Percentiles rank a stretch among this genome's conserved stretches.
Evolutionary conservation across 2,329 filamentous ascomycete species (phyloP).

Genomic region (Aspergillus caelatus): DNA sequence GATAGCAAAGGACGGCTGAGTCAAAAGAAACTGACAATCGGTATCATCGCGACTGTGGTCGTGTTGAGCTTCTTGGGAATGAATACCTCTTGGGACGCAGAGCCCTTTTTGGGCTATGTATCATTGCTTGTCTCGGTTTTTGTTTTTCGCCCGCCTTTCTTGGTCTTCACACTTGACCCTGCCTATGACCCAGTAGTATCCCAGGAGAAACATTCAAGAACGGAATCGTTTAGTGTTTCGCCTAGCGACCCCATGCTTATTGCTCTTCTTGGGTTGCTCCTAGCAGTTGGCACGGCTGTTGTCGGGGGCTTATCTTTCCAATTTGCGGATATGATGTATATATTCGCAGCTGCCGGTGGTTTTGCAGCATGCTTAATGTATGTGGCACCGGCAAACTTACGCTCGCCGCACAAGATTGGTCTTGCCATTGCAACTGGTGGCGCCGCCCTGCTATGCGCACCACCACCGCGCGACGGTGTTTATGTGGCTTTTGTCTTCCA

Average conservation of each 20-base stretch:
- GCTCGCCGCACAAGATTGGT: slow-evolving; percentile 36
- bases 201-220: slow-evolving; percentile 18
- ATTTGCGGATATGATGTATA: slow-evolving; percentile 25
- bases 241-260: slow-evolving; percentile 32
- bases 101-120: slow-evolving; percentile 50
- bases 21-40: slow-evolving; percentile 32
- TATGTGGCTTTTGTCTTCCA: slow-evolving; percentile 32
- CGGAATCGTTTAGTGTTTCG: slow-evolving; percentile 15
- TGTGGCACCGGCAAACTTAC: slow-evolving; percentile 27
- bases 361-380: slow-evolving; percentile 33
- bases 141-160: slow-evolving; percentile 53
- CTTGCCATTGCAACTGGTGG: slow-evolving; percentile 30
- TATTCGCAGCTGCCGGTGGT: slow-evolving; percentile 24
- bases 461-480: slow-evolving; percentile 30
- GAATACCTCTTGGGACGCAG: slow-evolving; percentile 37
- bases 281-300: slow-evolving; percentile 29
- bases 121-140: slow-evolving; percentile 51
- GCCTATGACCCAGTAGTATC: slow-evolving; percentile 18
- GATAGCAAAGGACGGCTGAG: slow-evolving; percentile 24
- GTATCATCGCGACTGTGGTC: slow-evolving; percentile 26
- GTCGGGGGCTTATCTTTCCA: slow-evolving; percentile 25
- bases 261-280: slow-evolving; percentile 28
- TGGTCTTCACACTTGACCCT: slow-evolving; percentile 6
- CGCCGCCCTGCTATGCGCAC: slow-evolving; percentile 34
- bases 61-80: slow-evolving; percentile 33